Evolutionary conservation across 2,329 filamentous ascomycete genomes (phyloP).

Genomic region (Sporothrix brasiliensis): DNA sequence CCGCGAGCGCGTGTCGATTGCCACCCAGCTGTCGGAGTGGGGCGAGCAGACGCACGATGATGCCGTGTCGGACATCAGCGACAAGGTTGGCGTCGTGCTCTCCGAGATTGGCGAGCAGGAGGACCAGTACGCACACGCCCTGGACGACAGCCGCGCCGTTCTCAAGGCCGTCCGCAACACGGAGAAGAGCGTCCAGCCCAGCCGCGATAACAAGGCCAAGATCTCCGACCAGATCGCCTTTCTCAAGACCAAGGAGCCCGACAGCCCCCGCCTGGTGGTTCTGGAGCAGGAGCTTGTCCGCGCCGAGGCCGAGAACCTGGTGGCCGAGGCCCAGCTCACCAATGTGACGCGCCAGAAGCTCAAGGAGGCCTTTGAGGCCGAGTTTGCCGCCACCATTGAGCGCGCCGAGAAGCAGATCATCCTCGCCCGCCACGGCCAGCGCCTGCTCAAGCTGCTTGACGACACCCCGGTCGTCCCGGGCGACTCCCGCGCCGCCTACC

Average conservation of each 20-base stretch:
- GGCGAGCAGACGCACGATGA: slow-evolving; percentile 90
- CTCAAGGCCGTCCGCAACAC: slow-evolving; percentile 95
- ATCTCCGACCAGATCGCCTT: slow-evolving; percentile 89
- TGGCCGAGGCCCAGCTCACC: slow-evolving; percentile 93
- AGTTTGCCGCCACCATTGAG: slow-evolving; percentile 90
- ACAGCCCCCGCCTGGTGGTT: slow-evolving; percentile 76
- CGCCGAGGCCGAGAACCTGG: slow-evolving; percentile 92
- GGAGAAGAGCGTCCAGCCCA: slow-evolving; percentile 92
- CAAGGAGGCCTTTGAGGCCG: slow-evolving; percentile 88
- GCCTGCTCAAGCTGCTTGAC: slow-evolving; percentile 82
- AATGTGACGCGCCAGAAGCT: slow-evolving; percentile 96
- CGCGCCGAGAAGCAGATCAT: slow-evolving; percentile 96
- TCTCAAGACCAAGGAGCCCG: slow-evolving; percentile 89
- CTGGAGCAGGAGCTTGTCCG: slow-evolving; percentile 96
- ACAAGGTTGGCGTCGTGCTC: slow-evolving; percentile 92
- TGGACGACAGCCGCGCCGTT: slow-evolving; percentile 80
- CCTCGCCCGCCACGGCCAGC: slow-evolving; percentile 84
- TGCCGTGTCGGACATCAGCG: slow-evolving; percentile 82
- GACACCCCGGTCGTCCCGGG: slow-evolving; percentile 89
- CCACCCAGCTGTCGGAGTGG: slow-evolving; percentile 92
- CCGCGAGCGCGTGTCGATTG: slow-evolving; percentile 81
- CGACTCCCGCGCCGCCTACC: slow-evolving; percentile 71
- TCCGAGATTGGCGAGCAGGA: slow-evolving; percentile 94
- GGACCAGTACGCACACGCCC: slow-evolving; percentile 78
- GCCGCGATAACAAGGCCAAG: slow-evolving; percentile 82